Percentiles rank a stretch among this genome's conserved stretches.
These are phyloP conservation scores for Saccharata proteae DNA, from an alignment of 2,329 filamentous ascomycete species.

Conservation along the genomic window DNA sequence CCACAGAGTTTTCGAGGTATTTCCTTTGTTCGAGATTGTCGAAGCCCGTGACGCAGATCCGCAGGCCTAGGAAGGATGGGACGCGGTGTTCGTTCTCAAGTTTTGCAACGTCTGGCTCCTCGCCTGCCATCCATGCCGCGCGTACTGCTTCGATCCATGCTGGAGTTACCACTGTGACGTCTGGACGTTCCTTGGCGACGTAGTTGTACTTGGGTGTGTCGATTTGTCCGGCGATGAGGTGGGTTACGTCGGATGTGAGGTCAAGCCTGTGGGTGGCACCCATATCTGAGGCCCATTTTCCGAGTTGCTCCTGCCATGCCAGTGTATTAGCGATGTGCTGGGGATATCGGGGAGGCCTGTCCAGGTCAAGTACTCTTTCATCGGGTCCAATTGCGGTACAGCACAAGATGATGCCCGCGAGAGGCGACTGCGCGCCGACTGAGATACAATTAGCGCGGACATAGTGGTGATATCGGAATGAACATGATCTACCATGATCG, in stretches of 20 bases:
- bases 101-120: conserved; percentile 57
- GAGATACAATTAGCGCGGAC: conserved; percentile 10
- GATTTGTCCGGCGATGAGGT: conserved; percentile 81
- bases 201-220: conserved; percentile 91
- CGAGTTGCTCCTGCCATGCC: conserved; percentile 45
- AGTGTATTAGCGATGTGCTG: conserved; percentile 6
- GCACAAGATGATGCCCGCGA: conserved; percentile 61
- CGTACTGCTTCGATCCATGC: conserved; percentile 75
- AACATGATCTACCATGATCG: conserved; percentile 16
- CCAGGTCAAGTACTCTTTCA: conserved; percentile 62
- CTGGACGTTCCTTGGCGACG: conserved; percentile 77
- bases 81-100: conserved; percentile 58
- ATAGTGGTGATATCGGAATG: neutral
- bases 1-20: conserved; percentile 55
- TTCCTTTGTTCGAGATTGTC: conserved; percentile 55
- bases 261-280: conserved; percentile 82
- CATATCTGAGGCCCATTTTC: conserved; percentile 59
- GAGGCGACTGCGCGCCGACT: conserved; percentile 25
- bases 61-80: conserved; percentile 49
- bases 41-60: conserved; percentile 59
- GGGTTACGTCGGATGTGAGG: conserved; percentile 89
- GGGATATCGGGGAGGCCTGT: conserved; percentile 19
- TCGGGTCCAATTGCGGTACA: conserved; percentile 77
- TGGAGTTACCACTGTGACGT: conserved; percentile 72
- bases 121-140: conserved; percentile 67